Percentiles rank a stretch among this genome's conserved stretches.
Conservation (phyloP, 2,329 filamentous ascomycete species). For the Trichoderma sp. region DNA sequence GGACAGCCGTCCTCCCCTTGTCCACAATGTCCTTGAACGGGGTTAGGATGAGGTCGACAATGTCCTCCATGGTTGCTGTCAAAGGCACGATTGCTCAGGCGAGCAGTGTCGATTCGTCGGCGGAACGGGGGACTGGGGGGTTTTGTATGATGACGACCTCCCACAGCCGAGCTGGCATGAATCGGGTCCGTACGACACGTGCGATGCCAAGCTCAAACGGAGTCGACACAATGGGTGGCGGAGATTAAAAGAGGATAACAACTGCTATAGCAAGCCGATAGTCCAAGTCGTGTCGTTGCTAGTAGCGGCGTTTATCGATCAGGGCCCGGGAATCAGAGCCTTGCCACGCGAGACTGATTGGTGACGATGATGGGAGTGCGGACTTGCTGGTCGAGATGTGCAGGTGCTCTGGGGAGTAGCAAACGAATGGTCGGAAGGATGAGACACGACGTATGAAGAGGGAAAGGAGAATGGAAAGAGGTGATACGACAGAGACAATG, state of each 20-base stretch:
- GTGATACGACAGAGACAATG: not conserved
- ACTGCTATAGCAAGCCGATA: slow-evolving; percentile 12
- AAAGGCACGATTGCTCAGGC: slow-evolving; percentile 3
- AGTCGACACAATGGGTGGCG: not conserved
- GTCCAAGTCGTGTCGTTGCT: slow-evolving; percentile 9
- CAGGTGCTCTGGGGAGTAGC: not conserved
- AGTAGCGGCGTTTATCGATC: slow-evolving; percentile 16
- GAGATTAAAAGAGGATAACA: slow-evolving; percentile 27
- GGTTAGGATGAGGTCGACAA: slow-evolving; percentile 50
- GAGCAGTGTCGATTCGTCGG: slow-evolving; percentile 7
- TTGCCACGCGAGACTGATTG: slow-evolving; percentile 9
- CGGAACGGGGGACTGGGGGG: slow-evolving; percentile 19
- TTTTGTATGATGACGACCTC: slow-evolving; percentile 10
- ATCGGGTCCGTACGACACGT: slow-evolving; percentile 12
- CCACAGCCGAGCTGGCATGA: not conserved
- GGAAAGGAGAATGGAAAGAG: not conserved
- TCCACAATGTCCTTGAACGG: slow-evolving; percentile 58
- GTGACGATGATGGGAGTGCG: not conserved
- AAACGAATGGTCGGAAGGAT: too few relatives aligned
- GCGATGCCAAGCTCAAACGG: slow-evolving; percentile 8
- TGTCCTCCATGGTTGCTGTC: slow-evolving; percentile 43
- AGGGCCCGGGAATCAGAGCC: not conserved
- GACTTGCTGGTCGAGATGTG: not conserved
- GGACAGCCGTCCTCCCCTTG: slow-evolving; percentile 51
- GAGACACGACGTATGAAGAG: not conserved